phyloP scores from a whole-genome alignment of 768 basidiomycete species.

The Tephrocybe rancida region DNA sequence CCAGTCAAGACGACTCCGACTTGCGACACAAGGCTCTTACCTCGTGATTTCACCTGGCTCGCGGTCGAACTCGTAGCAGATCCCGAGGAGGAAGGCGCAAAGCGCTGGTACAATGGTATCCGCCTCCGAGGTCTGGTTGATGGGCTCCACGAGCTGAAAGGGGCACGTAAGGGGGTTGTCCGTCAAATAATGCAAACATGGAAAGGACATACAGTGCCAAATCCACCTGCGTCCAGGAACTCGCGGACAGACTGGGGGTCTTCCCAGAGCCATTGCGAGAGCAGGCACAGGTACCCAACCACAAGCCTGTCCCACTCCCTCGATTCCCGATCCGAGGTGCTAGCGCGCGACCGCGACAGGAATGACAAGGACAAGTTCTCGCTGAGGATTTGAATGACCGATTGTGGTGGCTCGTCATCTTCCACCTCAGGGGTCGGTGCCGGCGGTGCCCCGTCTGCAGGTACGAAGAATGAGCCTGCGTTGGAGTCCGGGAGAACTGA shows the following conservation, averaged over 20 bases:
- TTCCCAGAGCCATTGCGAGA: constrained; percentile 97
- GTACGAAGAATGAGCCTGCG: constrained; percentile 64
- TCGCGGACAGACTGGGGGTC: constrained; percentile 86
- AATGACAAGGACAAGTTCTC: constrained; percentile 91
- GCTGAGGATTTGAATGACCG: constrained; percentile 80
- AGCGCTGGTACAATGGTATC: constrained; percentile 89
- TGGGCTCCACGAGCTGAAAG: constrained; percentile 81
- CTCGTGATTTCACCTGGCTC: constrained; percentile 96
- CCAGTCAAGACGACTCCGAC: constrained; percentile 1
- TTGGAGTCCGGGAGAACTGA: constrained; percentile 30
- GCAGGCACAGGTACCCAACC: constrained; percentile 79
- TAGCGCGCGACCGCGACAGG: constrained; percentile 69
- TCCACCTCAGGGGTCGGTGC: constrained; percentile 38
- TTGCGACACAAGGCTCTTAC: constrained; percentile 38
- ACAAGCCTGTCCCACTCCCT: constrained; percentile 92
- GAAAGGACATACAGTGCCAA: constrained; percentile 75
- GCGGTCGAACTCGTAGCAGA: constrained; percentile 96
- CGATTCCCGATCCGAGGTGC: constrained; percentile 69
- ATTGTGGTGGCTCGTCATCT: constrained; percentile 68
- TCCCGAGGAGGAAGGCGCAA: constrained; percentile 87
- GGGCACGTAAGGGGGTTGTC: neutral
- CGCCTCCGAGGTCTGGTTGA: constrained; percentile 86
- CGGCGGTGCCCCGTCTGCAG: constrained; percentile 61
- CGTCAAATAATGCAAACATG: neutral
- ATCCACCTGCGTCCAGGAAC: constrained; percentile 87